A percentile compares a stretch with the other conserved stretches of the same genome.
Evolutionary conservation across 2,329 filamentous ascomycete species (phyloP).

Genomic region (Lanzia echinophila): DNA sequence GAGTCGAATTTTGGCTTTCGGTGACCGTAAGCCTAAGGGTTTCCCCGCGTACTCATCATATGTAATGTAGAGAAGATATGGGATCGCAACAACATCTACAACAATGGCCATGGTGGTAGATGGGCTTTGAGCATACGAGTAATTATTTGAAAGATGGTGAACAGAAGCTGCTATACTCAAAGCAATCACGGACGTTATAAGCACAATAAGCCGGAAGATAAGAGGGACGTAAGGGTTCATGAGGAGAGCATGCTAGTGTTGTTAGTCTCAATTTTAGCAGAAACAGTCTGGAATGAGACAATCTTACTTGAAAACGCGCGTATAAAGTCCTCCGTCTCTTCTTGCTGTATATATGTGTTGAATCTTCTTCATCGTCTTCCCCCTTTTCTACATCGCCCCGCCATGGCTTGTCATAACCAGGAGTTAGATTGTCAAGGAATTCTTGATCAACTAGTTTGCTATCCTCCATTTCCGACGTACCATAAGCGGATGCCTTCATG

Average conservation of each 20-base stretch:
- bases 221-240: slow-evolving; percentile 67
- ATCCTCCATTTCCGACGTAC: slow-evolving; percentile 22
- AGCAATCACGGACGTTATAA: slow-evolving; percentile 75
- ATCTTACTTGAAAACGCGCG: slow-evolving; percentile 25
- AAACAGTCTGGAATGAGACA: no score
- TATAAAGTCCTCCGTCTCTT: slow-evolving; percentile 23
- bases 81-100: slow-evolving; percentile 80
- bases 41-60: slow-evolving; percentile 96
- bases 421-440: slow-evolving; percentile 26
- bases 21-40: slow-evolving; percentile 77
- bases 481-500: slow-evolving; percentile 29
- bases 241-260: slow-evolving; percentile 27
- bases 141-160: slow-evolving; percentile 43
- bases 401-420: slow-evolving; percentile 32
- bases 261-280: no score
- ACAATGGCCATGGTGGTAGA: slow-evolving; percentile 85
- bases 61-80: slow-evolving; percentile 89
- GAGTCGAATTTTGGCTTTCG: slow-evolving; percentile 79
- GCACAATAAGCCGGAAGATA: slow-evolving; percentile 72
- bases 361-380: slow-evolving; percentile 25
- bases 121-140: slow-evolving; percentile 50
- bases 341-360: slow-evolving; percentile 24
- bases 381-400: slow-evolving; percentile 26
- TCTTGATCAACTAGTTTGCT: slow-evolving; percentile 23
- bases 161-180: slow-evolving; percentile 74